Conservation (phyloP, 2,329 filamentous ascomycete genomes). For the Aspergillus puulaauensis region DNA sequence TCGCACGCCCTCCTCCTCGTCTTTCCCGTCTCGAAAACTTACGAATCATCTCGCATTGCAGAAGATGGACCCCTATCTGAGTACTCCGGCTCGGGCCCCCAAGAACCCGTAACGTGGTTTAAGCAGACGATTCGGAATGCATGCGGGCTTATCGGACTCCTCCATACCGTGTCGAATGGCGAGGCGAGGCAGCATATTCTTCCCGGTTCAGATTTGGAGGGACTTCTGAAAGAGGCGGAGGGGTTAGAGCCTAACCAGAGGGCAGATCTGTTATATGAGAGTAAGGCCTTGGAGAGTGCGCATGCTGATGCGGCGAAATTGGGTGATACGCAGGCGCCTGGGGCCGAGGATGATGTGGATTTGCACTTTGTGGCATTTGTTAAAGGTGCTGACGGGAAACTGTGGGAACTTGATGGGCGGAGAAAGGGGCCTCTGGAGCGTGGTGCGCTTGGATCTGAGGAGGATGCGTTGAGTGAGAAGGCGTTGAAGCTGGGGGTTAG, state of each 20-base stretch:
- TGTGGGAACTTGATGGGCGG: conserved; percentile 80
- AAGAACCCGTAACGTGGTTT: conserved; percentile 87
- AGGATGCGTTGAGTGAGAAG: conserved; percentile 73
- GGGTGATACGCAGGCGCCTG: conserved; percentile 77
- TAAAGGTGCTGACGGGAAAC: conserved; percentile 66
- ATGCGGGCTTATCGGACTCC: conserved; percentile 83
- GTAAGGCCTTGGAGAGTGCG: conserved; percentile 70
- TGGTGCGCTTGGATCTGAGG: conserved; percentile 57
- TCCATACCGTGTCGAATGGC: conserved; percentile 82
- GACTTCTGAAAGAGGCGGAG: conserved; percentile 68
- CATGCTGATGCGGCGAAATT: conserved; percentile 73
- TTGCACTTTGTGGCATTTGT: conserved; percentile 96
- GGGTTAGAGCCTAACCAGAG: conserved; percentile 66
- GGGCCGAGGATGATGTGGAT: conserved; percentile 78
- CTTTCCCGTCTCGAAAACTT: conserved; percentile 77
- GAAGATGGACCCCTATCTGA: conserved; percentile 67
- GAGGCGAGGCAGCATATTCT: conserved; percentile 63
- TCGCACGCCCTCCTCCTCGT: conserved; percentile 87
- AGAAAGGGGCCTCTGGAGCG: conserved; percentile 72
- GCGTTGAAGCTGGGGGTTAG: conserved; percentile 70
- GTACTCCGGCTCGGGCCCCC: conserved; percentile 66
- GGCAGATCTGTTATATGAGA: conserved; percentile 74
- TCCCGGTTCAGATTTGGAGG: conserved; percentile 45
- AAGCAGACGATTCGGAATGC: conserved; percentile 92
- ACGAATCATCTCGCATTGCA: conserved; percentile 71